Conservation (phyloP, 1,284 basidiomycete species). For the Mycosarcoma mackinlayi region DNA sequence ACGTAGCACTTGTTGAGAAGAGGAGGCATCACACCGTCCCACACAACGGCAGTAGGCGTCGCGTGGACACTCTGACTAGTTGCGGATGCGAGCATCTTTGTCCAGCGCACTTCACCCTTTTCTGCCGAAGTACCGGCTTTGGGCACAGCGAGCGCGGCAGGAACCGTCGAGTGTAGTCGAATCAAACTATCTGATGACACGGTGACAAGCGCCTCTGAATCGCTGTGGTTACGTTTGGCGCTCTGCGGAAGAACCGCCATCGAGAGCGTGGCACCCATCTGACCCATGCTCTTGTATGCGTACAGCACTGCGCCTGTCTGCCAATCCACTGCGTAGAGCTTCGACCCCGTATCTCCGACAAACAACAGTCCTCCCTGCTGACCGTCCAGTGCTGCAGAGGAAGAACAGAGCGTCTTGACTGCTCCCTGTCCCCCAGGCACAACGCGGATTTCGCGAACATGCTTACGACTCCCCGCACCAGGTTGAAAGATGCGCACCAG, state of each 20-base stretch:
- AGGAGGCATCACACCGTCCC: slow-evolving; percentile 42
- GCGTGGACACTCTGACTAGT: slow-evolving; percentile 22
- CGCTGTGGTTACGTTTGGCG: background rate
- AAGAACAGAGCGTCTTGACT: slow-evolving; percentile 40
- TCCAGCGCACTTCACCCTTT: slow-evolving; percentile 28
- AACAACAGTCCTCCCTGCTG: slow-evolving; percentile 37
- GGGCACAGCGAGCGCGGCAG: slow-evolving; percentile 15
- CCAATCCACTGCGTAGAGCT: slow-evolving; percentile 54
- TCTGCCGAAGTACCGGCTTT: slow-evolving; percentile 25
- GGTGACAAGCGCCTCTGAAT: slow-evolving; percentile 19
- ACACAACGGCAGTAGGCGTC: slow-evolving; percentile 29
- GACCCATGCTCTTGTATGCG: slow-evolving; percentile 37
- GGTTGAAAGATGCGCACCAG: slow-evolving; percentile 49
- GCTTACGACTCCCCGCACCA: slow-evolving; percentile 15
- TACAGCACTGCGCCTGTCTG: slow-evolving; percentile 41
- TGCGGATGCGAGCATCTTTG: slow-evolving; percentile 21
- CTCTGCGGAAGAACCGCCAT: slow-evolving; percentile 27
- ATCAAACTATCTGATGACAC: slow-evolving; percentile 43
- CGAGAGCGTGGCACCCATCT: slow-evolving; percentile 27
- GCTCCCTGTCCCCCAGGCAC: slow-evolving; percentile 33
- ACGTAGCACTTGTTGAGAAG: slow-evolving; percentile 1
- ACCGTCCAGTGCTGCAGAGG: slow-evolving; percentile 15
- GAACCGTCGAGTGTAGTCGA: slow-evolving; percentile 19
- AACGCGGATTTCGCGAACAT: slow-evolving; percentile 35
- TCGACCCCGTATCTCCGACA: slow-evolving; percentile 49